Conservation (phyloP, 345 rosid species). For the Raphanus sativus region DNA sequence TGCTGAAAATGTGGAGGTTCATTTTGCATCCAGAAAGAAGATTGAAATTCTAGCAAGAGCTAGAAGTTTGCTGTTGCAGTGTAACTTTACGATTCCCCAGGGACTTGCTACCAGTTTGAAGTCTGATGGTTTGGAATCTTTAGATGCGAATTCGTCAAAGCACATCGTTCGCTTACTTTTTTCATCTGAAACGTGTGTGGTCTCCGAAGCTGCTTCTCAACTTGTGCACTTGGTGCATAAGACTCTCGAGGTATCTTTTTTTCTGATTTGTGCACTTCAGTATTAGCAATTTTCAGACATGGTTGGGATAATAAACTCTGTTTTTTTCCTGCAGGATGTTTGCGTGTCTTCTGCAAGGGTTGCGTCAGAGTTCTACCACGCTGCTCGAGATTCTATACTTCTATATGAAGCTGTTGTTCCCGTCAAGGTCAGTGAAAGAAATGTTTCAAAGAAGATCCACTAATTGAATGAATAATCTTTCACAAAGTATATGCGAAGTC, state of each 20-base stretch:
- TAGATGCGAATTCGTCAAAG: conserved; percentile 41
- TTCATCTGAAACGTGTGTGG: conserved; percentile 73
- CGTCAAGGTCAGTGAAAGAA: conserved; percentile 74
- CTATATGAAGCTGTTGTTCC: conserved; percentile 92
- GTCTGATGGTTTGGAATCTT: conserved; percentile 34
- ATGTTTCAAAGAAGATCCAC: too few relatives aligned
- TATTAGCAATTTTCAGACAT: conserved; percentile 18
- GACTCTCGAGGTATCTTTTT: conserved; percentile 61
- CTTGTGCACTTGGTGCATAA: conserved; percentile 81
- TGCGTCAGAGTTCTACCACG: conserved; percentile 76
- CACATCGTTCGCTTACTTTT: conserved; percentile 73
- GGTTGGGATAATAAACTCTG: conserved; percentile 15
- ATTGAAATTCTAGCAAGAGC: conserved; percentile 83
- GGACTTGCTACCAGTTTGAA: conserved; percentile 44
- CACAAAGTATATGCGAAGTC: background rate
- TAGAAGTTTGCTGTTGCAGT: conserved; percentile 72
- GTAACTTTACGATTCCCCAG: conserved; percentile 81
- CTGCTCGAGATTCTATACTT: conserved; percentile 82
- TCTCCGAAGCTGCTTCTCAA: conserved; percentile 80
- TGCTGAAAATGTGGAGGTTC: conserved; percentile 91
- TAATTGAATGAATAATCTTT: background rate
- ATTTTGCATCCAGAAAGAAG: conserved; percentile 87
- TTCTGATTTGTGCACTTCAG: background rate
- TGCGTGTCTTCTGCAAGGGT: conserved; percentile 86
- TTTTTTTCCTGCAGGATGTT: conserved; percentile 59